Base-by-base conservation (phyloP, 1,139 yeast species). In the Kodamaea anthophila region DNA sequence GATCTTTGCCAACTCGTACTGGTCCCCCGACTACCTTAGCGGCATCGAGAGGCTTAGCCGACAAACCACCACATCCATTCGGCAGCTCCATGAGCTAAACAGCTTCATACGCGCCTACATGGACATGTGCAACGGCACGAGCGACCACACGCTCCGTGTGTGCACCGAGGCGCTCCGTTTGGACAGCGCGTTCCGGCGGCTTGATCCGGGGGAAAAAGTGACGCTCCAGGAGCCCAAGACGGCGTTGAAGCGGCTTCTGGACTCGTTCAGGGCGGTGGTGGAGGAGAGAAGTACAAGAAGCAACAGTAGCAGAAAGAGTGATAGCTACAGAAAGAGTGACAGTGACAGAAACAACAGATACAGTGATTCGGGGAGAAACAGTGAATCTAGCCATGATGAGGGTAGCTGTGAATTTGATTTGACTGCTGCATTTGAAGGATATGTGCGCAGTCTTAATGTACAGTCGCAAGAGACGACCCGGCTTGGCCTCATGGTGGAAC, bases 11-110 rank as follows among this genome's bases (percentile, higher is more conserved):
- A 59, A 61, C 36, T 25, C 43, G 22, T 66, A 59, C 47, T 67
- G 73, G 71, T 58, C 71, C 5, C 48, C 70, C 4, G 74, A 67
- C 47, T 63, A 58, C 38, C 47, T 44, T 22, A 44, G 62, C 4
- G 70, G 71, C 2, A 54, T 66, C 12, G 56, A 53, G 16, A 44
- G 39, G 25, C 42, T 67, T 21, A 43, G 51, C 12, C 36, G 40
- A 3, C 71, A 65, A 38, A 50, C 60, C 15, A 36, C 42, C 12
- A 44, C 51, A 15, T 63, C 70, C 9, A 42, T 66, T 18, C 45
- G 47, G 15, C 73, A 66, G 43, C 44, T 65, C 7, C 72, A 66
- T 38, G 71, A 65, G 26, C 50, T 65, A 15, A 51, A 70, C 15
- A 58, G 51, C 33, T 50, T 66, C 39, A 63, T 65, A 24, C 58